Evolutionary conservation across 305 asterid species (phyloP), one percentile per base, ranked within the genome.

Genomic region (Coffea humblotiana): DNA sequence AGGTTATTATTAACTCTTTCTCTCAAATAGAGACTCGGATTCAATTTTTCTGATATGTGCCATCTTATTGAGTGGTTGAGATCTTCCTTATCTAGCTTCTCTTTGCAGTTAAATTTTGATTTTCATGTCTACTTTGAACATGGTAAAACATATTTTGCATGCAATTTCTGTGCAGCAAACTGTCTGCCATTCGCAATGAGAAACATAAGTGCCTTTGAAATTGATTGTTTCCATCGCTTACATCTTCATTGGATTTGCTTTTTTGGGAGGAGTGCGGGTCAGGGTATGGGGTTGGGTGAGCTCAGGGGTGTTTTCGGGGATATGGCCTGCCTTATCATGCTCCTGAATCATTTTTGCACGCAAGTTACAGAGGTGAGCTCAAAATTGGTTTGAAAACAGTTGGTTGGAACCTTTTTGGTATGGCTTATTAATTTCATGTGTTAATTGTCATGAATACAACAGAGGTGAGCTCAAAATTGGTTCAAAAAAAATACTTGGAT

Each of bases 1-100:
- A 95, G 99, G 99, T 95, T 71, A 76, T 72, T 74, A 72, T 78
- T 67, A 76, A 51, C 74, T 78, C 77, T 75, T 40, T 19, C 40
- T 19, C 40, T 75, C 56, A 58, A 27, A 13, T 35, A 37, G 35
- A 4, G 13, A 5, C 40, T 72, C 11, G 76, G 64, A 75, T 66
- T 48, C 65, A 23, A 49, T 60, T 18, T 67, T 68, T 25, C 51
- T 19, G 64, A 66, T 63, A 65, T 19, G 75, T 74, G 63, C 66
- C 45, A 65, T 71, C 37, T 74, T 14, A 37, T 49, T 52, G 23
- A 54, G 11, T 74, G 65, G 12, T 16, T 60, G 40, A 15, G 2
- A 29, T 25, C 52, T 19, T 23, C 23, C 19, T 35, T 23, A 2
- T 56, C 49, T 79, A 19, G 45, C 47, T 52, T 74, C 56, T 52